Conservation (phyloP, 2,329 filamentous ascomycete species). For the Clarireedia homoeocarpa region DNA sequence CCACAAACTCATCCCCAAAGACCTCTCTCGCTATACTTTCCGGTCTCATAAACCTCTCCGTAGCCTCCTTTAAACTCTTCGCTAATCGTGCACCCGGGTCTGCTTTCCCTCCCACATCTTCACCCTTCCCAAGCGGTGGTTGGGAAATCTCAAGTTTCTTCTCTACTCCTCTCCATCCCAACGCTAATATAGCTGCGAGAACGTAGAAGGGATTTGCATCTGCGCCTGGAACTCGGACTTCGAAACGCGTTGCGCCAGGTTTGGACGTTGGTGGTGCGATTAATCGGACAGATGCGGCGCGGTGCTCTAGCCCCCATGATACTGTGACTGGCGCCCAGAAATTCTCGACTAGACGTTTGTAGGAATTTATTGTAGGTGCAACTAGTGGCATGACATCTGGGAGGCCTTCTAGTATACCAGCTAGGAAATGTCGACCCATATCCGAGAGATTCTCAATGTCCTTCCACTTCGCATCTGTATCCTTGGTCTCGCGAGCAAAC, state of each 20-base stretch:
- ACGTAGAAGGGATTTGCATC: constrained; percentile 87
- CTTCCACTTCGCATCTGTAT: constrained; percentile 62
- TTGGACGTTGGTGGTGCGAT: constrained; percentile 84
- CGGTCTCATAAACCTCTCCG: constrained; percentile 63
- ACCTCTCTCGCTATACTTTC: constrained; percentile 88
- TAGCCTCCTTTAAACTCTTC: constrained; percentile 80
- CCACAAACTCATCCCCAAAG: constrained; percentile 90
- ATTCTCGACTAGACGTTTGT: constrained; percentile 96
- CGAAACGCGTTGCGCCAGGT: constrained; percentile 80
- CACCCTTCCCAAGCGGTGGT: constrained; percentile 75
- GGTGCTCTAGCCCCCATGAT: constrained; percentile 93
- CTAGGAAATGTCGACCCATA: constrained; percentile 84
- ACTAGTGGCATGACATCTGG: constrained; percentile 94
- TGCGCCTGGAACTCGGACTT: constrained; percentile 88
- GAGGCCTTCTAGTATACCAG: constrained; percentile 79
- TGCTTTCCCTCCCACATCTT: constrained; percentile 64
- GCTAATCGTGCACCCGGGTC: constrained; percentile 74
- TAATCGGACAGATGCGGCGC: constrained; percentile 81
- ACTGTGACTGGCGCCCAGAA: constrained; percentile 99
- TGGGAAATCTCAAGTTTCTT: constrained; percentile 80
- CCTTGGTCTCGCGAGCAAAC: constrained; percentile 64
- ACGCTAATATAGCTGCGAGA: constrained; percentile 74
- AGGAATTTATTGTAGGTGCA: constrained; percentile 92
- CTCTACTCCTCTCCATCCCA: constrained; percentile 87
- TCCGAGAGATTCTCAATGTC: constrained; percentile 80